phyloP scores from a whole-genome alignment of 2,329 filamentous ascomycete species.

The Penicillium oxalicum region DNA sequence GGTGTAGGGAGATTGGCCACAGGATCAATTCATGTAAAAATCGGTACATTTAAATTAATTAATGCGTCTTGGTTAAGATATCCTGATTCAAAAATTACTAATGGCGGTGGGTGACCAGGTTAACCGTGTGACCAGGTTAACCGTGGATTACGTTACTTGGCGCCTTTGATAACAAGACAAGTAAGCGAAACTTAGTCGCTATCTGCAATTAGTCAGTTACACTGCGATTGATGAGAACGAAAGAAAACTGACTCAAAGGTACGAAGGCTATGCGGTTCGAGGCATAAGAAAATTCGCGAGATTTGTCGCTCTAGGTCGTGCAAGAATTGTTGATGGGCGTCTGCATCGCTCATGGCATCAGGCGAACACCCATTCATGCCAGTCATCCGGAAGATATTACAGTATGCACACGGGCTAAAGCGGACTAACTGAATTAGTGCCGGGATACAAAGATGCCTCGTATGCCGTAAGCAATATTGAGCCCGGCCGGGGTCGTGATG shows the following conservation, averaged over 20 bases:
- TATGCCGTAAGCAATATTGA: background rate
- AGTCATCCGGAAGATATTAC: conserved; percentile 3
- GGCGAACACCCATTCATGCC: background rate
- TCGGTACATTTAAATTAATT: too few species aligned
- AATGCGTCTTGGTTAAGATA: too few species aligned
- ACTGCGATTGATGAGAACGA: background rate
- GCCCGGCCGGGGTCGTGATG: background rate
- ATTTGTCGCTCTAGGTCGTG: conserved; percentile 1
- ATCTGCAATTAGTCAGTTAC: background rate
- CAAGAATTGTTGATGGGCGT: conserved; percentile 2
- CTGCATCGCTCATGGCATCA: background rate
- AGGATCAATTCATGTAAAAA: too few species aligned
- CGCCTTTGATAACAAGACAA: too few species aligned
- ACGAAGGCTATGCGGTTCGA: conserved; percentile 4
- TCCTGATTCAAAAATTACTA: too few species aligned
- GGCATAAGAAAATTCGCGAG: background rate
- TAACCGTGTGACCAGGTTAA: too few species aligned
- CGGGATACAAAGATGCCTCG: background rate
- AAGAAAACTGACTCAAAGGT: background rate
- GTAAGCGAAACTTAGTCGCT: background rate
- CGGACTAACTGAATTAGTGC: conserved; percentile 2
- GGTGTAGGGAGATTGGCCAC: too few species aligned
- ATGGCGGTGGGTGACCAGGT: too few species aligned
- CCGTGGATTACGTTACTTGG: too few species aligned
- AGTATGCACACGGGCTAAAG: conserved; percentile 3